Base-by-base conservation (phyloP, 805 yeast species). In the Debaryomyces prosopidis region DNA sequence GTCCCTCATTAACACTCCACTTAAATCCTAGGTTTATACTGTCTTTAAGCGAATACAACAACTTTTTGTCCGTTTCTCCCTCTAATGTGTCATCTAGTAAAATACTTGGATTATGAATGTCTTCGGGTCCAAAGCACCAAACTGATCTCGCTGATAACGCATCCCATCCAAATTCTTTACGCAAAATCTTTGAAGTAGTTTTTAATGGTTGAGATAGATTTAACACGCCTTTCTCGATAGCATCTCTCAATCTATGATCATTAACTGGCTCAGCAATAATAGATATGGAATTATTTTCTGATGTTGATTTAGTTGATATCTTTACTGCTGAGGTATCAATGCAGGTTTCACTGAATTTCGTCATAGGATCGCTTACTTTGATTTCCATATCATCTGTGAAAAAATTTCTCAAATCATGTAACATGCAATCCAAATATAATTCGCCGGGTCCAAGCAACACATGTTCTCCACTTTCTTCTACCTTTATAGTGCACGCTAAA, bases 381-480 rank as follows among this genome's bases (percentile, higher is more conserved):
- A 94, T 80, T 42, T 84, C 86, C 33, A 90, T 74, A 17, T 78
- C 79, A 36, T 68, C 61, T 0, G 85, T 76, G 54, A 80, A 86
- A 27, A 79, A 68, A 20, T 70, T 62, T 50, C 97, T 71, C 36
- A 94, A 65, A 57, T 89, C 97, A 60, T 84, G 87, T 33, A 94
- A 64, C 18, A 87, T 68, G 53, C 94, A 87, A 62, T 94, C 98
- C 65, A 94, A 62, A 58, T 88, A 89, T 14, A 92, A 55, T 58
- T 94, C 98, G 5, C 99, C 99, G 8, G 89, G 80, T 0, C 94
- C 97, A 20, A 83, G 57, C 0, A 94, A 61, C 1, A 83, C 82
- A 59, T 86, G 89, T 55, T 90, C 97, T 2, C 97, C 97, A 42
- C 91, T 85, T 52, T 88, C 96, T 60, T 89, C 96, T 1, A 86